Base-by-base conservation (phyloP, 371 early-diverging fungal species). In the Rhizomucor pusillus region DNA sequence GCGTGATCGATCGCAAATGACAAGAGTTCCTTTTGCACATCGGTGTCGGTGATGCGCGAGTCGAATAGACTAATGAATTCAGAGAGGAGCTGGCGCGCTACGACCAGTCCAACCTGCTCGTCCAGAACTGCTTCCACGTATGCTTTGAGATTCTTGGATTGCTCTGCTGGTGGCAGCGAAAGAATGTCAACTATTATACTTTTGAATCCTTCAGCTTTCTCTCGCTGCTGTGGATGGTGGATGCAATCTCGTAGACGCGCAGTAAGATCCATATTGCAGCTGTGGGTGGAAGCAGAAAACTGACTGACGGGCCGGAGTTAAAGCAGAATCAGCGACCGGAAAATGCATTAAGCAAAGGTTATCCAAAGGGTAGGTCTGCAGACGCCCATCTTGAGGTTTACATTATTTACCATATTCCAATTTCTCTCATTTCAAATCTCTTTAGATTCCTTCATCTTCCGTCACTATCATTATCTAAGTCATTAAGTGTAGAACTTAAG, bases 81-180 rank as follows among this genome's bases (percentile, higher is more conserved):
- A 14, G 76, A 65, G 37, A 92, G 56, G 4, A 88, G 78, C 59
- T 87, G 89, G 37, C 93, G 80, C 14, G 88, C 84, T 44, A 85
- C 79, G 5, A 91, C 91, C 1, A 90, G 71, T 9, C 89, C 91
- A 9, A 90, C 79, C 40, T 81, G 73, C 43, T 91, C 93, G 54
- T 89, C 84, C 16, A 87, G 68, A 10, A 84, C 78, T 14, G 87
- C 85, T 36, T 74, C 69, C 36, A 91, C 60, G 43, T 84, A 83
- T 10, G 53, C 65, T 55, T 79, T 52, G 13, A 79, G 59, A 16
- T 67, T 45, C 29, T 64, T 52, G 0, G 56, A 47, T 49, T 67
- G 67, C 18, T 58, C 54, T 10, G 56, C 20, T 2, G 39, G n/a
- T 4, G 52, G 25, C n/a, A 43, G 39, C 18, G 64, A 44, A 1